Base-by-base conservation (phyloP, 1,139 yeast species). In the Protomyces macrosporus region DNA sequence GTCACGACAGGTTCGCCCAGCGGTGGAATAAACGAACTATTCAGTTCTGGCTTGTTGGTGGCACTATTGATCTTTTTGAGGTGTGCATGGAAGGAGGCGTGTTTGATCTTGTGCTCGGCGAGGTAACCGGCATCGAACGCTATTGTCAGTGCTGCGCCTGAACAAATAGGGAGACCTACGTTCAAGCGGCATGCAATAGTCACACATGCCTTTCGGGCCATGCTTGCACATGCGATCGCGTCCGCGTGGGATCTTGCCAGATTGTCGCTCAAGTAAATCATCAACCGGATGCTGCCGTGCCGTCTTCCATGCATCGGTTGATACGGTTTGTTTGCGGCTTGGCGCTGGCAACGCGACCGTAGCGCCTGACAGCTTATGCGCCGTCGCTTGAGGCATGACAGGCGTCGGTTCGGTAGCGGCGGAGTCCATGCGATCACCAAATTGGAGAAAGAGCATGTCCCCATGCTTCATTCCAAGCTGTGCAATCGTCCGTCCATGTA, bases 171-270 rank as follows among this genome's bases (percentile, higher is more conserved):
- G 45, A 56, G 12, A 23, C 58, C 42, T 48, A 52, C 63, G 61
- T 52, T 96, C 97, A 65, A 95, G 77, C 0, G 98, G 97, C 60
- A 95, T 85, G 73, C 98, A 93, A 73, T 90, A 90, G 71, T 93
- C 98, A 75, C 98, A 93, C 98, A 93, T 93, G 2, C 98, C 98
- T 70, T 87, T 87, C 45, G 86, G 91, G 3, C 95, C 90, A 73
- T 95, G 98, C 65, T 86, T 83, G 74, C 98, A 93, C 71, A 90
- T 78, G 14, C 72, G 68, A 67, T 79, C 81, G 39, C 79, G 75
- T 7, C 56, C 39, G 45, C 98, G 81, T 48, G 80, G 76, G 66
- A 95, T 90, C 65, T 87, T 77, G 0, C 98, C 99, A 55, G 83
- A 82, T 61, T 82, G 80, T 55, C 78, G 79, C 62, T 87, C 95